A percentile compares a stretch with the other conserved stretches of the same genome.
phyloP scores from a whole-genome alignment of 768 basidiomycete species.

The Pleurotus cornucopiae region DNA sequence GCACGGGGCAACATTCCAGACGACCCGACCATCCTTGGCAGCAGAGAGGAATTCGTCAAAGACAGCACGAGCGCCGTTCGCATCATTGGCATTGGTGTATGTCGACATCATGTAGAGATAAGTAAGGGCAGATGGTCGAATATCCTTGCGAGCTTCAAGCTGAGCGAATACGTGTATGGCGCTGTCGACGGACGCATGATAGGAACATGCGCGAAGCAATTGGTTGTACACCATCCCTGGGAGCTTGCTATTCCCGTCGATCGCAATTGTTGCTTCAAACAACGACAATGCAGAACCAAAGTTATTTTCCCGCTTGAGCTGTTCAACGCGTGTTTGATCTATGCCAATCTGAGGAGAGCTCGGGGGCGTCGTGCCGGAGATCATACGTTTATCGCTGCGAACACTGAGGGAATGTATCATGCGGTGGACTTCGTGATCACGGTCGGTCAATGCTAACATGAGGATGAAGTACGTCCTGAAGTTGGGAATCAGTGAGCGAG shows the following conservation, averaged over 20 bases:
- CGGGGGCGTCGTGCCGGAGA: slow-evolving; percentile 17
- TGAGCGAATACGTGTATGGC: slow-evolving; percentile 66
- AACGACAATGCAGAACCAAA: slow-evolving; percentile 67
- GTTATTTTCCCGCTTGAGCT: slow-evolving; percentile 61
- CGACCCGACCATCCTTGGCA: slow-evolving; percentile 31
- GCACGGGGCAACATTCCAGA: slow-evolving; percentile 17
- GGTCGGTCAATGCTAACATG: slow-evolving; percentile 56
- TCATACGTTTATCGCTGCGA: slow-evolving; percentile 31
- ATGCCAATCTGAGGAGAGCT: slow-evolving; percentile 15
- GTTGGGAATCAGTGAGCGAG: slow-evolving; percentile 58
- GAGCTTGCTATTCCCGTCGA: slow-evolving; percentile 26
- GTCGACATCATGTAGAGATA: slow-evolving; percentile 57
- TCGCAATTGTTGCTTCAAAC: slow-evolving; percentile 55
- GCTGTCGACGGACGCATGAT: slow-evolving; percentile 49
- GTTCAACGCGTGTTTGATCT: slow-evolving; percentile 34
- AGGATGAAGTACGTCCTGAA: slow-evolving; percentile 55
- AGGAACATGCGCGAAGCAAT: slow-evolving; percentile 61
- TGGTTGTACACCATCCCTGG: slow-evolving; percentile 37
- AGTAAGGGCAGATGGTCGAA: slow-evolving; percentile 28
- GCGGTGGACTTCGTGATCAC: slow-evolving; percentile 61
- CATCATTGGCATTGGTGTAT: slow-evolving; percentile 49
- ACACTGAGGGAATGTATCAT: slow-evolving; percentile 38
- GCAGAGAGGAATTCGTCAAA: slow-evolving; percentile 57
- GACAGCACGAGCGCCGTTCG: slow-evolving; percentile 47
- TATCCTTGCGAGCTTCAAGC: slow-evolving; percentile 40